Evolutionary conservation across 148 eudicot species (phyloP).

Genomic region (Cornus kousa): DNA sequence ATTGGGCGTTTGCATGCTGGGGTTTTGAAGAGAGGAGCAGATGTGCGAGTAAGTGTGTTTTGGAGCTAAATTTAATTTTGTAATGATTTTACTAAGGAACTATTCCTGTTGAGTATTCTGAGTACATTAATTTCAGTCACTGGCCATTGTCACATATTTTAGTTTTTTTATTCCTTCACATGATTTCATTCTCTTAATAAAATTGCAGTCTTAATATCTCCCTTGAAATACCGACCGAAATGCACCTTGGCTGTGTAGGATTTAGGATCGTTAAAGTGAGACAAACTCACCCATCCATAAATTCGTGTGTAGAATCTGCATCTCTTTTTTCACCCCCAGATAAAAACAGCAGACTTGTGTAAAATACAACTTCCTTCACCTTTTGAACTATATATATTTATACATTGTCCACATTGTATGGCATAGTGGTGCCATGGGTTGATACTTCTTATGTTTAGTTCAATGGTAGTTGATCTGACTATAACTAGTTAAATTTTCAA

Average conservation of each 20-base stretch:
- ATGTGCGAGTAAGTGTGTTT: conserved; percentile 57
- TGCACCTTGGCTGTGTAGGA: too few species aligned
- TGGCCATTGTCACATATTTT: neutral
- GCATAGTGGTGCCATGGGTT: neutral
- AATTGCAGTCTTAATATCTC: neutral
- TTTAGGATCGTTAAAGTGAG: neutral
- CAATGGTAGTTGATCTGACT: neutral
- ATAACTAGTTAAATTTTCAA: neutral
- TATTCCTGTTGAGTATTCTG: neutral
- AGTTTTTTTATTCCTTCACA: neutral
- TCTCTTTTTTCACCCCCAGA: neutral
- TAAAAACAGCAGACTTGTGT: neutral
- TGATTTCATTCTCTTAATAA: neutral
- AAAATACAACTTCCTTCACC: neutral
- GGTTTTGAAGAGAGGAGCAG: conserved; percentile 73
- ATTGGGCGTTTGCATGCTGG: conserved; percentile 99
- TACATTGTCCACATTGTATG: too few species aligned
- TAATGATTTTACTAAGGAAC: neutral
- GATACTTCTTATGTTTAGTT: too few species aligned
- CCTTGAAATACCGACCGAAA: too few species aligned
- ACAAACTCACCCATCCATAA: neutral
- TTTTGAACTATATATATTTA: neutral
- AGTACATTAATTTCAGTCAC: neutral
- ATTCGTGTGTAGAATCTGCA: neutral
- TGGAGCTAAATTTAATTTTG: neutral